Evolutionary conservation across 1,284 basidiomycete genomes (phyloP).

Genomic region (Moesziomyces globuligerus): DNA sequence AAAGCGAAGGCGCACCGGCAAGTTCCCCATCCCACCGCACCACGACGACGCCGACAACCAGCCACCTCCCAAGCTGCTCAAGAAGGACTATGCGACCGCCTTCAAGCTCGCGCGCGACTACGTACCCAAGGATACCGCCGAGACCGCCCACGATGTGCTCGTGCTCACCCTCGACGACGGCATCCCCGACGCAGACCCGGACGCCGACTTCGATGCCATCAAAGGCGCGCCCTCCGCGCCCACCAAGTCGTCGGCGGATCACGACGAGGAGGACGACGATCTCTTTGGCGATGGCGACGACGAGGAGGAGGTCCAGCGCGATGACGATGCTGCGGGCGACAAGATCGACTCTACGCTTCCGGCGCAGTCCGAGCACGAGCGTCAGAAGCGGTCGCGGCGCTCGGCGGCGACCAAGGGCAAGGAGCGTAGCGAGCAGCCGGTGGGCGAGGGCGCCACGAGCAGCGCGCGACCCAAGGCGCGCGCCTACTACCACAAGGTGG

Average conservation of each 20-base stretch:
- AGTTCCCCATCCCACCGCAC: constrained; percentile 39
- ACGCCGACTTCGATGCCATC: constrained; percentile 45
- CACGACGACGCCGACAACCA: constrained; percentile 15
- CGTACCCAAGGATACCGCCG: constrained; percentile 52
- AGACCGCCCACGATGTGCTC: constrained; percentile 47
- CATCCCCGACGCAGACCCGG: constrained; percentile 52
- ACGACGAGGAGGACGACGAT: constrained; percentile 45
- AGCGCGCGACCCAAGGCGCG: constrained; percentile 31
- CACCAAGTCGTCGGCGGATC: constrained; percentile 1
- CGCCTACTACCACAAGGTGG: constrained; percentile 63
- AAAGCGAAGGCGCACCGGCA: constrained; percentile 58
- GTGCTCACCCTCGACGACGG: constrained; percentile 59
- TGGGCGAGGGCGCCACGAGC: constrained; percentile 21
- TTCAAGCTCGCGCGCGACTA: constrained; percentile 58
- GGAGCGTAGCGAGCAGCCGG: constrained; percentile 37
- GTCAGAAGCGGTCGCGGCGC: constrained; percentile 42
- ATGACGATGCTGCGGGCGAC: constrained; percentile 10
- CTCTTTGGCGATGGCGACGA: constrained; percentile 48
- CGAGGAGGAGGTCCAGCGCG: constrained; percentile 11
- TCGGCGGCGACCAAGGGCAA: constrained; percentile 46
- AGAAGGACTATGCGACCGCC: constrained; percentile 51
- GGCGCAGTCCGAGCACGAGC: constrained; percentile 52
- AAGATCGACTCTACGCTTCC: constrained; percentile 41
- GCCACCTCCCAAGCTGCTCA: constrained; percentile 20
- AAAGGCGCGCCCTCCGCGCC: constrained; percentile 29